phyloP scores from a whole-genome alignment of 345 rosid species.

The Arabis alpina region DNA sequence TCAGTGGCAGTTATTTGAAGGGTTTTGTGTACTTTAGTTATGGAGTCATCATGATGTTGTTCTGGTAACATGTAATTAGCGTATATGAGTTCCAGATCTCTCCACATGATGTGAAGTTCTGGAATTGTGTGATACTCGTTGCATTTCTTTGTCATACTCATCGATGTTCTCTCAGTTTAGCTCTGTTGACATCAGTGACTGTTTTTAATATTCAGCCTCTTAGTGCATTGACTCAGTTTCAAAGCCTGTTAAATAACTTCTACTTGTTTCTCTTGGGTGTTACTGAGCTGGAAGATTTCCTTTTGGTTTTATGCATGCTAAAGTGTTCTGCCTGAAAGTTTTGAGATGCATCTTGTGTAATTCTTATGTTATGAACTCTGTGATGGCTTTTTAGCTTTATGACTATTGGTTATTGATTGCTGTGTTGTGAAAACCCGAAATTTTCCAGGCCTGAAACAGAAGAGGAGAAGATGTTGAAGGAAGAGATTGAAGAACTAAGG shows the following conservation, averaged over 20 bases:
- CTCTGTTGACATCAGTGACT: not conserved
- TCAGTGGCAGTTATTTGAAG: not conserved
- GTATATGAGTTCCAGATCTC: not conserved
- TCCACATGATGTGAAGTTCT: not conserved
- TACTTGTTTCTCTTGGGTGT: slow-evolving; percentile 6
- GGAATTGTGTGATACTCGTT: not conserved
- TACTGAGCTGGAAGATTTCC: not conserved
- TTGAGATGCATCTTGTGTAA: slow-evolving; percentile 11
- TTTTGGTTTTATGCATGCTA: not conserved
- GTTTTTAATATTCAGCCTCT: not conserved
- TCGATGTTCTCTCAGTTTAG: not conserved
- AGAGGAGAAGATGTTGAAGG: slow-evolving; percentile 73
- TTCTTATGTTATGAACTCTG: slow-evolving; percentile 10
- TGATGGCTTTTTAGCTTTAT: not conserved
- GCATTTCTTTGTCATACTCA: not conserved
- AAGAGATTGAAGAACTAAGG: slow-evolving; percentile 67
- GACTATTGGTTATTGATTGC: slow-evolving; percentile 10
- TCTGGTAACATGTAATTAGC: slow-evolving; percentile 1
- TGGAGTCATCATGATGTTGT: slow-evolving; percentile 3
- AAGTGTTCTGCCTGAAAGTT: not conserved
- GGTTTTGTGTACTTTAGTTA: slow-evolving; percentile 5
- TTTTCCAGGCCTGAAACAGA: slow-evolving; percentile 80
- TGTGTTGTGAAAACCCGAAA: slow-evolving; percentile 13
- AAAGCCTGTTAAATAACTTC: not conserved
- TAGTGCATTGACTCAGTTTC: not conserved